phyloP scores from a whole-genome alignment of 169 alveolate species.

The Cyclospora cayetanensis region DNA sequence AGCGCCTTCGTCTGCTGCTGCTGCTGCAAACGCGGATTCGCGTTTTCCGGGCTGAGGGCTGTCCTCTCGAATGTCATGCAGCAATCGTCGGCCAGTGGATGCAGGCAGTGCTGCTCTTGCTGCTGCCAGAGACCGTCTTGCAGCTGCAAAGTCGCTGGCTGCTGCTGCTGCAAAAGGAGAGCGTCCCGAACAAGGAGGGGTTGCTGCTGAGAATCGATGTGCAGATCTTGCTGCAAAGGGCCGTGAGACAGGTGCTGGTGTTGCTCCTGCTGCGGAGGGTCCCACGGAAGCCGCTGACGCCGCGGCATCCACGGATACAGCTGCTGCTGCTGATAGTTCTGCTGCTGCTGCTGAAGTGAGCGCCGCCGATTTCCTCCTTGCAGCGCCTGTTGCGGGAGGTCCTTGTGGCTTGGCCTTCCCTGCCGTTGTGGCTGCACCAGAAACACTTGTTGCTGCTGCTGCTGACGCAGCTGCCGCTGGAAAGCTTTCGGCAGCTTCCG shows the following conservation, averaged over 20 bases:
- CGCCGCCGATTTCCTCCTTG: background rate
- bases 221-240: slow-evolving; percentile 13
- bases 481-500: slow-evolving; percentile 56
- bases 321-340: slow-evolving; percentile 1
- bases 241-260: slow-evolving; percentile 39
- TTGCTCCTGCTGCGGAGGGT: slow-evolving; percentile 6
- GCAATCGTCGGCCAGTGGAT: slow-evolving; percentile 29
- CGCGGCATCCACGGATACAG: slow-evolving; percentile 53
- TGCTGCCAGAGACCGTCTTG: slow-evolving; percentile 45
- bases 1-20: slow-evolving; percentile 49
- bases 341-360: slow-evolving; percentile 42
- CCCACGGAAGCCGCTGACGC: slow-evolving; percentile 60
- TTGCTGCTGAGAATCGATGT: slow-evolving; percentile 6
- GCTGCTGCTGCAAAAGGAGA: slow-evolving; percentile 40
- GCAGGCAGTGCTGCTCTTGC: slow-evolving; percentile 44
- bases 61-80: background rate
- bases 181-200: background rate
- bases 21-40: slow-evolving; percentile 32
- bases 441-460: slow-evolving; percentile 44
- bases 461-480: slow-evolving; percentile 59
- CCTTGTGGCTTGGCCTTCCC: slow-evolving; percentile 28
- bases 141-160: background rate
- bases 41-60: background rate
- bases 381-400: slow-evolving; percentile 12
- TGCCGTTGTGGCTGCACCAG: slow-evolving; percentile 50